Evolutionary conservation across 345 rosid genomes (phyloP), one percentile per base, ranked within the genome.

Genomic region (Eutrema yunnanense): DNA sequence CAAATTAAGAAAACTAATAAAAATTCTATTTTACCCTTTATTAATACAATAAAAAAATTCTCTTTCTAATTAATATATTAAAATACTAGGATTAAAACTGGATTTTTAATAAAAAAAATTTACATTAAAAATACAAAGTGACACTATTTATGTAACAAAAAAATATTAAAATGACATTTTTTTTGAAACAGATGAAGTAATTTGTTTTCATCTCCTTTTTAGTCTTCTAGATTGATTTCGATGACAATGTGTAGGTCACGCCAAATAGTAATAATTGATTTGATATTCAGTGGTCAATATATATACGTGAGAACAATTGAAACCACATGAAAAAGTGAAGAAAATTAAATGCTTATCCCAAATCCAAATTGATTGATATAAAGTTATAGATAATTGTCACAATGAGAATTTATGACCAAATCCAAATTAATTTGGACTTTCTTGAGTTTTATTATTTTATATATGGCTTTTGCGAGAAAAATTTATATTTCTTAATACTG

Each of bases 281-380:
- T 27, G 1, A 43, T 43, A 43, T 54, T 72, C 70, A 63, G 14
- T 55, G 64, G 77, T 73, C 72, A 65, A 73, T 64, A 54, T 47
- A 27, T 46, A 36, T 56, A 65, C 71, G 59, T 65, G 56, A 55
- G 59, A 65, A 32, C 58, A 57, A 73, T 47, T 49, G 34, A 65
- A 65, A 73, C 71, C 71, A 73, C 64, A 64, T 54, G 56, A 44
- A 54, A 55, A 56, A 44, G 65, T 29, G 27, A 56, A 11, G 43
- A 29, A 65, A 47, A 38, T 1, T n/a, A 73, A 57, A 58, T 65
- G 52, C 52, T 56, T 57, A 41, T 56, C 66, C 34, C 58, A 65
- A 14, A 56, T 13, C 26, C 34, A 65, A 56, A 73, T 38, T 56
- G 77, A 73, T 48, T 65, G 72, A 73, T 58, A 32, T 26, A 6